Conservation (phyloP, 768 basidiomycete genomes). For the Asterophora parasitica region DNA sequence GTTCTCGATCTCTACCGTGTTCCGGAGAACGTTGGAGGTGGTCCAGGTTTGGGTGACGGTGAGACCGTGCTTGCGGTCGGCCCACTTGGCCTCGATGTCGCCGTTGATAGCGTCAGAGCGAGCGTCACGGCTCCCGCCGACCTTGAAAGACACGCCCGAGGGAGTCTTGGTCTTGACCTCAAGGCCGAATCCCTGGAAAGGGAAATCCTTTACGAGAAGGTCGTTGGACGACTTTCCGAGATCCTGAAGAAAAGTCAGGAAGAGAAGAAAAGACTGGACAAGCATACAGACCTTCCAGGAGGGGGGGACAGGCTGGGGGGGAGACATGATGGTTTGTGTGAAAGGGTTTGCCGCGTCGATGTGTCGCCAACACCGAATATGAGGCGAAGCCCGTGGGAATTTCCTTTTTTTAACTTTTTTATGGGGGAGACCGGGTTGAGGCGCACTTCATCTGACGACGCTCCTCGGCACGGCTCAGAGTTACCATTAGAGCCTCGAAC, state of each 20-base stretch:
- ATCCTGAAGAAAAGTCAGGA: constrained; percentile 47
- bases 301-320: constrained; percentile 94
- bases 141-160: constrained; percentile 91
- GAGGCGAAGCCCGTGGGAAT: constrained; percentile 19
- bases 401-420: background rate
- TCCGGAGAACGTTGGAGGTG: constrained; percentile 87
- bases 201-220: constrained; percentile 90
- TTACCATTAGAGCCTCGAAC: too few species aligned
- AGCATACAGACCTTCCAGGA: constrained; percentile 77
- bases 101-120: constrained; percentile 71
- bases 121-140: constrained; percentile 75
- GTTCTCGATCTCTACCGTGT: constrained; percentile 92
- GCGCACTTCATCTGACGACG: background rate
- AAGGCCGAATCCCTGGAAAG: constrained; percentile 63
- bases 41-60: constrained; percentile 96
- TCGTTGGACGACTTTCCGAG: constrained; percentile 97
- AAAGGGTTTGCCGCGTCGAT: constrained; percentile 13
- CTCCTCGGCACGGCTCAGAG: too few species aligned
- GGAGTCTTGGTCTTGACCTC: constrained; percentile 90
- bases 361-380: constrained; percentile 15
- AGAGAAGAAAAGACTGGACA: background rate
- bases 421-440: constrained; percentile 15
- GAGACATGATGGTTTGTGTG: constrained; percentile 56
- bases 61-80: constrained; percentile 87
- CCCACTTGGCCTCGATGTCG: constrained; percentile 95